These are phyloP conservation scores for Coelastrella sp. DNA, from an alignment of 139 green algal species.

Conservation along the genomic window DNA sequence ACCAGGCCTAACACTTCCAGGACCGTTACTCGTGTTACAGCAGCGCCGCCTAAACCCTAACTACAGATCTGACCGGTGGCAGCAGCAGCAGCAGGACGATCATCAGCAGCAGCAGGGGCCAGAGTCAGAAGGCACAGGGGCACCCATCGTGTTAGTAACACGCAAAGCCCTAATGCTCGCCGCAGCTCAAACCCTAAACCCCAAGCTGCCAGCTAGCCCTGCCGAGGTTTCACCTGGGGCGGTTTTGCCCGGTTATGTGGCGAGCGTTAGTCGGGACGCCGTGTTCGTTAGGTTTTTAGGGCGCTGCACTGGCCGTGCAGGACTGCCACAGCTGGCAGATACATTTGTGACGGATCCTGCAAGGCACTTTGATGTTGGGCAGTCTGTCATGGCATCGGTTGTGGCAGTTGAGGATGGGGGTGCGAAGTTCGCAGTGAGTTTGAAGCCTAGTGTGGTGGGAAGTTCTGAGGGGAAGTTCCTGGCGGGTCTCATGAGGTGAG, in stretches of 20 bases:
- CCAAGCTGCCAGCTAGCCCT: conserved; percentile 57
- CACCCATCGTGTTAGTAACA: neutral
- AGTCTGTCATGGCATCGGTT: conserved; percentile 77
- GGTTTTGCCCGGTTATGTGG: conserved; percentile 86
- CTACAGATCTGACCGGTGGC: neutral
- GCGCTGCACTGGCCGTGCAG: conserved; percentile 80
- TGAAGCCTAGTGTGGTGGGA: conserved; percentile 44
- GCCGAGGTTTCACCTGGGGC: conserved; percentile 62
- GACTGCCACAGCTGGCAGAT: conserved; percentile 85
- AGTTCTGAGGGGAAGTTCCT: conserved; percentile 42
- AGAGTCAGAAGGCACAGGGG: neutral
- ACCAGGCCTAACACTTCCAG: conserved; percentile 56
- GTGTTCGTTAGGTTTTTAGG: conserved; percentile 92
- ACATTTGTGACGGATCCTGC: conserved; percentile 82
- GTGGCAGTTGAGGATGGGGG: conserved; percentile 33
- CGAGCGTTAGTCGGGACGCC: conserved; percentile 70
- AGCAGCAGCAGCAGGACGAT: neutral
- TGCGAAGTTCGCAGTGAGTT: conserved; percentile 31
- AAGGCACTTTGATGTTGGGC: conserved; percentile 72
- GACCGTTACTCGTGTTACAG: conserved; percentile 50
- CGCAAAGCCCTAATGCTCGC: neutral
- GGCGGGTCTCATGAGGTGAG: conserved; percentile 42
- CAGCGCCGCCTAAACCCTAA: conserved; percentile 21
- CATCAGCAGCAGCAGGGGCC: neutral
- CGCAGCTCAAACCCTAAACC: neutral